Evolutionary conservation across 331 rosid genomes (phyloP).

Genomic region (Cucumis variabilis): DNA sequence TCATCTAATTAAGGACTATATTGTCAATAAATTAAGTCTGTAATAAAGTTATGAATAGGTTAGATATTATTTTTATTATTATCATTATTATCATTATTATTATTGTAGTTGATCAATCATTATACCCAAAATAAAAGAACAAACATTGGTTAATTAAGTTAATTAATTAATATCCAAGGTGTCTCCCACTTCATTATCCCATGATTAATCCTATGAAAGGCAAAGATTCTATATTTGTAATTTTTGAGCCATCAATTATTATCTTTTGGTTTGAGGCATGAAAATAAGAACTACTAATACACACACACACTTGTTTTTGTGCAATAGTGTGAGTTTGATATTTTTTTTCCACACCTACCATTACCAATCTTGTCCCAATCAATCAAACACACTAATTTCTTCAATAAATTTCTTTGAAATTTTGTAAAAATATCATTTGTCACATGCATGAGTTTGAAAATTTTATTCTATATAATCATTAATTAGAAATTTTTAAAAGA

Average conservation of each 20-base stretch:
- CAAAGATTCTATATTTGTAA: neutral
- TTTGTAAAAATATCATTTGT: neutral
- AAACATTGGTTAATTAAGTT: neutral
- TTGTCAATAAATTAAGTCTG: slow-evolving; percentile 9
- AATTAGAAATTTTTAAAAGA: too few relatives aligned
- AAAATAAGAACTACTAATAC: neutral
- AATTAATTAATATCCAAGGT: neutral
- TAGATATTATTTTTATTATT: neutral
- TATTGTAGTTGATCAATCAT: neutral
- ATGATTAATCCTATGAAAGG: slow-evolving; percentile 22
- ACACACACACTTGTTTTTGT: neutral
- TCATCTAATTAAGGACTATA: neutral
- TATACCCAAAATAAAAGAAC: neutral
- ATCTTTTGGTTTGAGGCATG: slow-evolving; percentile 9
- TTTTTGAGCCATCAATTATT: neutral
- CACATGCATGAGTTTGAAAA: neutral
- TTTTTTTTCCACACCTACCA: slow-evolving; percentile 16
- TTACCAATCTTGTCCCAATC: neutral
- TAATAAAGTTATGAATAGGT: slow-evolving; percentile 10
- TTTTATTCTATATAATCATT: neutral
- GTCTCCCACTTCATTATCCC: slow-evolving; percentile 17
- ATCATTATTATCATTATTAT: too few relatives aligned
- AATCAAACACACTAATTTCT: neutral
- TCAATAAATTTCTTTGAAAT: neutral
- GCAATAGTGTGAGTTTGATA: neutral